Evolutionary conservation across 345 rosid species (phyloP).

Genomic region (Populus davidiana): DNA sequence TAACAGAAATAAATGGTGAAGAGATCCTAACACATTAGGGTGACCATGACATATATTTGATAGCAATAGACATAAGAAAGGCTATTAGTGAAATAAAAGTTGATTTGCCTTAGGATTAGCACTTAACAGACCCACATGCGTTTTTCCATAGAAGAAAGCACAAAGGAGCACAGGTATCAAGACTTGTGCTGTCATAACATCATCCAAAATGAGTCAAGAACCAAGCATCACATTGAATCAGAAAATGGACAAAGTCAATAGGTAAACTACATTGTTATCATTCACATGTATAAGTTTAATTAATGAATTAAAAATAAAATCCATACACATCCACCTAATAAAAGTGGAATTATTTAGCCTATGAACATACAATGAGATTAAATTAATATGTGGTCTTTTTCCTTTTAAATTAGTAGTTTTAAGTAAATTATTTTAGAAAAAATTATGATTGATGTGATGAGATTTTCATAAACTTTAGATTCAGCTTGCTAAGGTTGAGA

Average conservation of each 20-base stretch:
- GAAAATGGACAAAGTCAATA: neutral
- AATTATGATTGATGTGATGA: too few relatives aligned
- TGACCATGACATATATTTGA: neutral
- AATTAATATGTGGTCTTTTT: too few relatives aligned
- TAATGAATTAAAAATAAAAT: neutral
- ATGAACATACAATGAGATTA: too few relatives aligned
- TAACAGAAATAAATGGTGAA: neutral
- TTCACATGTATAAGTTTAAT: neutral
- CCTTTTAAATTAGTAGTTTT: too few relatives aligned
- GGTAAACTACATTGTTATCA: neutral
- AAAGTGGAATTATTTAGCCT: too few relatives aligned
- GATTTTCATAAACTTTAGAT: too few relatives aligned
- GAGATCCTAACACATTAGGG: slow-evolving; percentile 15
- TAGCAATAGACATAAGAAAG: neutral
- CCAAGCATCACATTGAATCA: neutral
- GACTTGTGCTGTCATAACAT: neutral
- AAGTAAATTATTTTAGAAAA: too few relatives aligned
- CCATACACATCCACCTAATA: neutral
- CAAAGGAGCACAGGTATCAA: too few relatives aligned
- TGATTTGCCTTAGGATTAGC: too few relatives aligned
- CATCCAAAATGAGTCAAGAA: neutral
- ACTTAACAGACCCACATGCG: too few relatives aligned
- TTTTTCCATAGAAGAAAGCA: neutral
- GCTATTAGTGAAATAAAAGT: neutral
- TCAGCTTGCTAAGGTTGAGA: too few relatives aligned